Base-by-base conservation (phyloP, 31 red algal genomes). In the Endocladia muricata region DNA sequence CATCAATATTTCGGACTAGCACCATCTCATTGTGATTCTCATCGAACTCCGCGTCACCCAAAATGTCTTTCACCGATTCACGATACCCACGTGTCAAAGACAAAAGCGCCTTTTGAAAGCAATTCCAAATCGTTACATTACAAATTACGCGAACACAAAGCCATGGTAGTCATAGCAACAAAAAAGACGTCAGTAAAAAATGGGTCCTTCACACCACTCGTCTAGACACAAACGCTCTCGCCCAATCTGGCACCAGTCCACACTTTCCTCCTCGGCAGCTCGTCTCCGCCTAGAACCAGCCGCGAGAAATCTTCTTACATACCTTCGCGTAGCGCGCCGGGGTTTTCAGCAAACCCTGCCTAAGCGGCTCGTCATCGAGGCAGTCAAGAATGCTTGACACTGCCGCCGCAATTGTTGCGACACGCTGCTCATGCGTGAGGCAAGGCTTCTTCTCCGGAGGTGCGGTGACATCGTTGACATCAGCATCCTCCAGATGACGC, bases 1-100 rank as follows among this genome's bases (percentile, higher is more conserved):
- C 73, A 48, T 85, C 79, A 11, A 98, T 88, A 41, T 87, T 65
- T 4, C 82, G 82, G 35, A 93, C 41, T 8, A 93, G 55, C 51
- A 98, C 89, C 63, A 86, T 63, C 42, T 97, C 94, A 33, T 37
- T 59, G 43, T 82, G 77, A 39, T 70, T 82, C 52, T 91, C 94
- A 32, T 79, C 43, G 48, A 92, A 97, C 37, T 81, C 54, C 9
- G 94, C 88, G 61, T 77, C 83, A 75, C 84, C 79, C 38, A 97
- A 41, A 43, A 91, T 30, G 40, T 57, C 67, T 49, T 19, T 17
- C 39, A 75, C 37, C 3, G 61, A 67, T 36, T 85, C 39, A 29
- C 31, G 64, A 61, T 91, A 88, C 37, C 88, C 88, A n/a, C 60
- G 44, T 2, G 88, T 91, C 48, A 91, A 88, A 38, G 67, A 56